Base-by-base conservation (phyloP, 371 early-diverging fungal genomes). In the Mucor lusitanicus region DNA sequence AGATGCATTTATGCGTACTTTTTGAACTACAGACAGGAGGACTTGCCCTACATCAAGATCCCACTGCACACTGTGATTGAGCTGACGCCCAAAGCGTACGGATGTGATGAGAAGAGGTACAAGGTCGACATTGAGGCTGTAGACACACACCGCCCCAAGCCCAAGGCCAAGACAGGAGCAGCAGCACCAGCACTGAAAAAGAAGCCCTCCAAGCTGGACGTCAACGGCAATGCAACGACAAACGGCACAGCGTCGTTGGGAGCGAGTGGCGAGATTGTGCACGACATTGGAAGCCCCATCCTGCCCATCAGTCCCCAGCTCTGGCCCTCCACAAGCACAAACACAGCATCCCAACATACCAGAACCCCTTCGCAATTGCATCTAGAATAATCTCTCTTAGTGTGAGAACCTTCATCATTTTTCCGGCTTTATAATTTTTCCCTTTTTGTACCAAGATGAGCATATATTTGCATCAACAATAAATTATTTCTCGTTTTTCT, bases 11-110 rank as follows among this genome's bases (percentile, higher is more conserved):
- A 96, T 76, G 95, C 94, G 21, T 97, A 97, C 76, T 97, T 97
- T 77, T 83, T 95, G 84, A 92, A 95, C 63, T 88, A 91, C 65
- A 86, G 88, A 19, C 97, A 95, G 61, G 95, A 96, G 13, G 93
- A 97, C 64, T 78, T 99, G 33, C 99, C 99, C 0, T 99, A 98
- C 69, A 87, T 96, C 71, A 94, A 95, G 68, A 95, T 99, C 64
- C 99, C 99, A 6, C 85, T 99, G 1, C 99, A 99, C 73, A 96
- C 97, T 0, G 90, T 99, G 39, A 94, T 99, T 72, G 91, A 95
- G 70, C 81, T 99, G 32, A 96, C 94, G 9, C 97, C 97, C 30
- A 94, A 92, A 37, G 98, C 99, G 6, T 98, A 99, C 74, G 92
- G 92, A 15, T 97, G 98, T 74, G 89, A 92, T 58, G 96, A 95